These are phyloP conservation scores for Penicillium goetzii DNA, from an alignment of 495 filamentous ascomycete genomes.

Conservation along the genomic window DNA sequence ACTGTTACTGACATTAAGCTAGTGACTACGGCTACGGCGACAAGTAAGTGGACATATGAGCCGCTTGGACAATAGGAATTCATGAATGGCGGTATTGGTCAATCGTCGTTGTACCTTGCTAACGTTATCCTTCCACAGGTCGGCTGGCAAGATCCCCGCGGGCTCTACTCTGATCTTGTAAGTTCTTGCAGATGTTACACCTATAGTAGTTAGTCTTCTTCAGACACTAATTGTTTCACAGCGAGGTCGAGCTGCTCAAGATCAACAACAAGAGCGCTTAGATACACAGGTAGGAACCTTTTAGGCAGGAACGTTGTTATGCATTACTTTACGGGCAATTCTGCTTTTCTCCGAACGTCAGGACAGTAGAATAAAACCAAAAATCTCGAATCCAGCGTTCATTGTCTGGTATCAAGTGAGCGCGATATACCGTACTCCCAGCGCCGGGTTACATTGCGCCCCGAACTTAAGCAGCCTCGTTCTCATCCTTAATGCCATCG, in stretches of 20 bases:
- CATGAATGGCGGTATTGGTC: background rate
- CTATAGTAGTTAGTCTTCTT: background rate
- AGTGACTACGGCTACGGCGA: constrained; percentile 81
- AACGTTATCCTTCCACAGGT: constrained; percentile 53
- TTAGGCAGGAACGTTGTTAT: background rate
- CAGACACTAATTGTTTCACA: constrained; percentile 27
- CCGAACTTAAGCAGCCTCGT: background rate
- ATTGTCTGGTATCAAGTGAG: background rate
- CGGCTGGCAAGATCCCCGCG: constrained; percentile 52
- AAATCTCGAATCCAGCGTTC: background rate
- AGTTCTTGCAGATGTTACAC: constrained; percentile 27
- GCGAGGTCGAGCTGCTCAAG: constrained; percentile 49
- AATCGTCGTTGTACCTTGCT: background rate
- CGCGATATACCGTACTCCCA: background rate
- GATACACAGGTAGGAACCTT: background rate
- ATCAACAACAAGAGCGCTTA: constrained; percentile 36
- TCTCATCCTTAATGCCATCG: background rate
- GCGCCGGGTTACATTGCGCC: background rate
- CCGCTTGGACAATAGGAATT: background rate
- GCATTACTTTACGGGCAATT: background rate
- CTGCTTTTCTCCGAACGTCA: background rate
- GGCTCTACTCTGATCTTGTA: constrained; percentile 56
- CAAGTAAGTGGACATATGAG: constrained; percentile 51
- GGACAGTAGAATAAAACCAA: background rate
- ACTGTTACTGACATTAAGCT: constrained; percentile 28